These are phyloP conservation scores for Quercus parvula DNA, from an alignment of 306 rosid genomes.

Conservation along the genomic window DNA sequence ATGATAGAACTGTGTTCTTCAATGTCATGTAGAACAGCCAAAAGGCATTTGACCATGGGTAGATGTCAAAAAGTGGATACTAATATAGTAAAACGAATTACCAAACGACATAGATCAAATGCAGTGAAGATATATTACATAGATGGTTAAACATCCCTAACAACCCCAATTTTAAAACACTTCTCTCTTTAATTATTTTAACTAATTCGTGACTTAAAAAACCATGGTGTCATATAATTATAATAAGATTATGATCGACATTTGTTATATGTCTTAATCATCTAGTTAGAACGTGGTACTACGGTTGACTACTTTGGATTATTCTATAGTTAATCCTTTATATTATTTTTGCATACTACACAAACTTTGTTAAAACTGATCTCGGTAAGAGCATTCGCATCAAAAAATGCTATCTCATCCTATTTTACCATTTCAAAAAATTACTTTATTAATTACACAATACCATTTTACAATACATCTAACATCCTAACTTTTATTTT, in stretches of 20 bases:
- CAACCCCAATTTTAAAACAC: neutral
- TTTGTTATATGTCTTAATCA: constrained; percentile 2
- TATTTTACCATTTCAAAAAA: too few relatives aligned
- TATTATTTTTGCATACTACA: neutral
- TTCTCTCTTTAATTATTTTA: neutral
- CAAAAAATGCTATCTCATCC: too few relatives aligned
- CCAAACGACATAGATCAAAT: neutral
- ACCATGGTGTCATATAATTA: neutral
- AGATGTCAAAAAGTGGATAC: too few relatives aligned
- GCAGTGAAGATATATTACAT: neutral
- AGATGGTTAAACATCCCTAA: neutral
- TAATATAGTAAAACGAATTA: neutral
- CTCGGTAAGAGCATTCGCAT: too few relatives aligned
- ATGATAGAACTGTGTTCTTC: too few relatives aligned
- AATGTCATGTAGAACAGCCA: too few relatives aligned
- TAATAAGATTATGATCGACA: neutral
- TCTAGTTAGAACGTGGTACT: neutral
- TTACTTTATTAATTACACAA: too few relatives aligned
- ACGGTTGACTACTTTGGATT: neutral
- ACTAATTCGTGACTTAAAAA: neutral
- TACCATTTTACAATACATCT: too few relatives aligned
- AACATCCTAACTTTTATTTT: too few relatives aligned
- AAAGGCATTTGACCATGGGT: too few relatives aligned
- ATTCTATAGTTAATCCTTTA: neutral
- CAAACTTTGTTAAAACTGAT: neutral